Evolutionary conservation across 192 early-diverging fungal genomes (phyloP), one percentile per base, ranked within the genome.

Genomic region (Oehlia diaphana): DNA sequence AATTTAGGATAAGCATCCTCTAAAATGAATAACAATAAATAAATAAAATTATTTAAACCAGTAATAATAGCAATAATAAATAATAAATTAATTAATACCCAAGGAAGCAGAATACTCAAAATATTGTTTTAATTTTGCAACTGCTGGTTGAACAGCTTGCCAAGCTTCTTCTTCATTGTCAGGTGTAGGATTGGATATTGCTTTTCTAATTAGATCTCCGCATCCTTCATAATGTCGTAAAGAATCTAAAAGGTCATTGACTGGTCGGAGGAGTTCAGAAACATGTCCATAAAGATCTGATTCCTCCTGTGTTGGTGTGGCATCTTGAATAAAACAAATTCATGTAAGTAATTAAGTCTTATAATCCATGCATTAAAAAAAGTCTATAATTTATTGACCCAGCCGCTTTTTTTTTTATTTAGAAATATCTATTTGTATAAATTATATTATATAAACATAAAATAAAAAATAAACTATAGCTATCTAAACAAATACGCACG

Each of bases 161-260:
- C 96, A 99, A 35, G 95, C 96, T 49, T 88, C 91, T 44, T 94
- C 90, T 82, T 99, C 97, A 81, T 94, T 92, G 65, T 96, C 93
- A 37, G 89, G 87, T 42, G 90, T 92, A 14, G 96, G 96, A 37
- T 86, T 85, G 28, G 92, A 91, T 77, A 99, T 97, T 47, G 97
- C 97, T 88, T 92, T 82, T 39, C 94, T 89, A 81, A 96, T 96
- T 72, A 88, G 84, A 16, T 94, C 93, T 68, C 90, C 90, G 83
- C 91, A 92, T 39, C 91, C 89, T 31, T 82, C 79, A 84, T 96
- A 96, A 12, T 69, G 78, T 68, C 86, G 50, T 35, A 96, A 83
- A 14, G 84, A 71, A 21, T 92, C 83, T 70, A 94, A 82, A 39
- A 91, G 81, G 35, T 80, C 80, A 35, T 83, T 77, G 23, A 89